Evolutionary conservation across 164 flowering plant genomes (phyloP), one percentile per base, ranked within the genome.

Genomic region (Kalanchoe fedtschenkoi): DNA sequence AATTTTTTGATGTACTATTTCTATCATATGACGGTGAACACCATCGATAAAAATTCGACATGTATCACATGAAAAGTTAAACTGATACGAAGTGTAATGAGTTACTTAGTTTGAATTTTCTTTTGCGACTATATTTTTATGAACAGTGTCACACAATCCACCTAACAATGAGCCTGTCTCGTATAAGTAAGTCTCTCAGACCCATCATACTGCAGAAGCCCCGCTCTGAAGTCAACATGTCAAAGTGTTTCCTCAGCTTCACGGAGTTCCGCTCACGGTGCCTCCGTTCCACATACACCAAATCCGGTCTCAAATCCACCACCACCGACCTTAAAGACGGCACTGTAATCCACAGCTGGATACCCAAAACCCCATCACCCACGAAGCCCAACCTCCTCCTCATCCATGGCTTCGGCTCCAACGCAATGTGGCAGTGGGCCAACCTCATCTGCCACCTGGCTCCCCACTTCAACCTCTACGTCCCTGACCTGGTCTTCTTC

Each of bases 401-500:
- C 34, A 30, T 82, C 61, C 87, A 82, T 54, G 84, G 87, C 9
- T 80, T 78, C 63, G 87, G 84, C 0, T 77, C 82, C 69, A 78
- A 76, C 39, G 82, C 82, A 17, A 69, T 80, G 82, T 80, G 84
- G 84, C 83, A 80, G 64, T 82, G 69, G 67, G 70, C 60, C 16
- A 65, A 66, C 10, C 60, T 63, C 6, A 65, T 80, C 62, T 72
- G 65, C 17, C 68, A 62, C 30, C 54, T 80, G 62, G 68, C 60
- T 13, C 68, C 75, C 15, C 71, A 64, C 8, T 82, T 76, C 76
- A 80, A 80, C 67, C 64, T 82, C 32, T 80, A 75, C 71, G 78
- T 80, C 0, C 87, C 87, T 21, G 87, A 82, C 62, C 75, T 82
- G 13, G 61, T 82, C 26, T 82, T 82, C 71, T 82, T 82, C 66